phyloP scores from a whole-genome alignment of 225 moss, liverwort and hornwort genomes.

The Rhytidiadelphus loreus region DNA sequence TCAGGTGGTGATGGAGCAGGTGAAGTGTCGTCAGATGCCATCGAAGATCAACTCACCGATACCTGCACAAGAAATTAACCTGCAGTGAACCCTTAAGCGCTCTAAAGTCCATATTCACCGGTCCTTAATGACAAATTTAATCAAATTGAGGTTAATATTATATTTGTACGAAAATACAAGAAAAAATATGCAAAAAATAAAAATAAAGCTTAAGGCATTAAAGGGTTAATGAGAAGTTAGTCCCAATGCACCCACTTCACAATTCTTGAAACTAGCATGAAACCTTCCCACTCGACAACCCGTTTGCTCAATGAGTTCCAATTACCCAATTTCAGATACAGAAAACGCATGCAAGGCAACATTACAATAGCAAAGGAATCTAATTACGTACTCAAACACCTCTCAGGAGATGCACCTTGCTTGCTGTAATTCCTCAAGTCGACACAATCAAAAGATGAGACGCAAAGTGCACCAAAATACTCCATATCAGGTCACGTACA shows the following conservation, averaged over 20 bases:
- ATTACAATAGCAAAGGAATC: not conserved
- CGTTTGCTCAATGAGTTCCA: not conserved
- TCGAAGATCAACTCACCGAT: not conserved
- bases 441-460: not conserved
- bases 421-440: not conserved
- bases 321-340: not conserved
- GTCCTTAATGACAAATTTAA: not conserved
- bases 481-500: not conserved
- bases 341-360: not conserved
- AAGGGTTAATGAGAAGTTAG: not conserved
- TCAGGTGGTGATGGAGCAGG: constrained; percentile 5
- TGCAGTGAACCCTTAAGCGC: not conserved
- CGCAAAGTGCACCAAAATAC: not conserved
- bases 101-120: not conserved
- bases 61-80: not conserved
- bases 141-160: not conserved
- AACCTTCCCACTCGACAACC: not conserved
- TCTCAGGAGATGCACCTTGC: not conserved
- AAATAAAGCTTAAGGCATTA: not conserved
- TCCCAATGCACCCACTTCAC: not conserved
- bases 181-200: not conserved
- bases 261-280: not conserved
- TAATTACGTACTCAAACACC: not conserved
- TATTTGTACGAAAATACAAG: not conserved
- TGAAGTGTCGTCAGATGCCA: constrained; percentile 25